These are phyloP conservation scores for Rhodomyrtus tomentosa DNA, from an alignment of 345 rosid genomes.

Conservation along the genomic window DNA sequence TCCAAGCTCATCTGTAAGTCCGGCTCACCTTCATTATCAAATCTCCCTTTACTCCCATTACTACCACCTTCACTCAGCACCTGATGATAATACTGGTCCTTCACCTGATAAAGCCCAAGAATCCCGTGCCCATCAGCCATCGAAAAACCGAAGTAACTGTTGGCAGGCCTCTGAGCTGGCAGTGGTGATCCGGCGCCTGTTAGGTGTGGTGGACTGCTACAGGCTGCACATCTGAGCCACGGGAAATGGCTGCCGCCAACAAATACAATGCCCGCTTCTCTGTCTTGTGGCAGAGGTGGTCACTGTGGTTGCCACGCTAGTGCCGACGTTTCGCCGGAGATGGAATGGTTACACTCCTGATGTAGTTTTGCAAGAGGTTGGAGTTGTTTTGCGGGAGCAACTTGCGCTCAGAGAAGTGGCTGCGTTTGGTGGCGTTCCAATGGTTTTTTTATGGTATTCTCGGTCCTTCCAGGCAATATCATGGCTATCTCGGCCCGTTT, in stretches of 20 bases:
- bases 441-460: slow-evolving; percentile 1
- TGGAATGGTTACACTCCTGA: not conserved
- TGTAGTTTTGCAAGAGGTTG: not conserved
- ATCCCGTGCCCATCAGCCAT: not conserved
- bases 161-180: not conserved
- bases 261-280: not conserved
- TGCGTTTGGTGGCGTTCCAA: slow-evolving; percentile 1
- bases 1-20: not conserved
- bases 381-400: not conserved
- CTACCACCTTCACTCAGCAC: not conserved
- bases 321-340: not conserved
- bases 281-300: not conserved
- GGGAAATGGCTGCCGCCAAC: not conserved
- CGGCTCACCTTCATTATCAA: not conserved
- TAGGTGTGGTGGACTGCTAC: not conserved
- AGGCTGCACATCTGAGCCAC: not conserved
- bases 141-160: not conserved
- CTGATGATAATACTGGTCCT: not conserved
- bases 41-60: not conserved
- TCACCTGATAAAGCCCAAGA: not conserved
- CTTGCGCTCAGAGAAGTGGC: not conserved
- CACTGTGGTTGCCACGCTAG: not conserved
- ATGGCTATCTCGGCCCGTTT: slow-evolving; percentile 1
- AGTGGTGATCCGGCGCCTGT: not conserved
- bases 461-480: not conserved